phyloP scores from a whole-genome alignment of 2,329 filamentous ascomycete species.

The Neophaeococcomyces aloes region DNA sequence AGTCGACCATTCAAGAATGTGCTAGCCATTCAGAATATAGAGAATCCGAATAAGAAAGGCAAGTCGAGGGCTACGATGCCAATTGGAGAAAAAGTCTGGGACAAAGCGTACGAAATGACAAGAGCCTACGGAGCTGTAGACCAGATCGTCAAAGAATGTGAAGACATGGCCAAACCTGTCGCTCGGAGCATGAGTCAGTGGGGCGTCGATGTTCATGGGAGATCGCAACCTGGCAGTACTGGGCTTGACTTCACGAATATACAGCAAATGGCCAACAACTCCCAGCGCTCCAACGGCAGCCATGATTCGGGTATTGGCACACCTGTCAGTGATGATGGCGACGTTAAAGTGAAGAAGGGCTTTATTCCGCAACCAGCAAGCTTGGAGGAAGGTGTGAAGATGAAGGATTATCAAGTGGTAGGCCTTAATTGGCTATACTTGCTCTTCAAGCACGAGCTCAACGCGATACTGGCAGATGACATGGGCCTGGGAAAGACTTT shows the following conservation, averaged over 20 bases:
- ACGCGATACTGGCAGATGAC: constrained; percentile 89
- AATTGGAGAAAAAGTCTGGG: constrained; percentile 57
- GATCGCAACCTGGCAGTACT: constrained; percentile 24
- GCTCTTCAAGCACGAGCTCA: constrained; percentile 66
- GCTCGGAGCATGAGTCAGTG: constrained; percentile 55
- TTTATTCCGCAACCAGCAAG: constrained; percentile 58
- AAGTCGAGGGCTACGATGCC: constrained; percentile 43
- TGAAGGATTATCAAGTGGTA: constrained; percentile 91
- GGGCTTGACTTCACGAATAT: constrained; percentile 52
- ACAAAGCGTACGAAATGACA: constrained; percentile 62
- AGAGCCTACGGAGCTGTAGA: constrained; percentile 74
- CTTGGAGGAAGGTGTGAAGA: constrained; percentile 63
- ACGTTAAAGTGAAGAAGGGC: constrained; percentile 26
- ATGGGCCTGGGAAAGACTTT: constrained; percentile 96
- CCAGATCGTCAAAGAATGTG: constrained; percentile 65
- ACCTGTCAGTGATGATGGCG: constrained; percentile 38
- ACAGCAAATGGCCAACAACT: constrained; percentile 42
- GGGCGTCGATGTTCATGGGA: constrained; percentile 56
- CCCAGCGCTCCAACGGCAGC: constrained; percentile 26
- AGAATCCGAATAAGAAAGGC: constrained; percentile 41
- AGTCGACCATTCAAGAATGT: constrained; percentile 64
- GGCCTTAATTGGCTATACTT: constrained; percentile 90
- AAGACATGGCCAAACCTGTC: constrained; percentile 58
- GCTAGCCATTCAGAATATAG: constrained; percentile 55
- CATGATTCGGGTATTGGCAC: constrained; percentile 61